phyloP scores from a whole-genome alignment of 768 basidiomycete species.

The Albatrellus ellisii region DNA sequence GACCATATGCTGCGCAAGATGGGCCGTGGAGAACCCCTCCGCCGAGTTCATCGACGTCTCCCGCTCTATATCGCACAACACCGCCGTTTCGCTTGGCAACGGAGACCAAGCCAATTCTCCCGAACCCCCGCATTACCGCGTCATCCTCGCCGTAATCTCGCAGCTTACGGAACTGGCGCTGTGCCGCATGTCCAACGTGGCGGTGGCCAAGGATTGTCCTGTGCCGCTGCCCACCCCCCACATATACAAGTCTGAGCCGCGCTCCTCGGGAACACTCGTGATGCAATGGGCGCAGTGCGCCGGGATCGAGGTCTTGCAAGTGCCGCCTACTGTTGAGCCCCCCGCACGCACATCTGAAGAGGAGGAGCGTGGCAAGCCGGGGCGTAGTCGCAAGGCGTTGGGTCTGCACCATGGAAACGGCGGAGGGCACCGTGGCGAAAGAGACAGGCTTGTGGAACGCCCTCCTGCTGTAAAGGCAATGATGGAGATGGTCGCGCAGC shows the following conservation, averaged over 20 bases:
- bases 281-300: conserved; percentile 55
- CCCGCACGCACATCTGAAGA: conserved; percentile 16
- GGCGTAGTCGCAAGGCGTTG: conserved; percentile 15
- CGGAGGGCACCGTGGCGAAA: conserved; percentile 8
- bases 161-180: conserved; percentile 22
- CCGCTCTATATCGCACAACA: conserved; percentile 3
- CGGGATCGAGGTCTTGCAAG: conserved; percentile 40
- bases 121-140: conserved; percentile 23
- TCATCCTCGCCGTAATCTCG: conserved; percentile 43
- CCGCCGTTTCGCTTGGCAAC: background rate
- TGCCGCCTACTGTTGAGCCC: conserved; percentile 26
- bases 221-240: conserved; percentile 56
- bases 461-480: conserved; percentile 69
- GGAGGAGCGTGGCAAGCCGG: conserved; percentile 14
- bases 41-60: conserved; percentile 15
- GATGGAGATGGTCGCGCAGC: conserved; percentile 67
- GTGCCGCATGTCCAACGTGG: conserved; percentile 4
- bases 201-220: conserved; percentile 25
- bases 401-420: conserved; percentile 2
- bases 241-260: conserved; percentile 46
- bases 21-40: conserved; percentile 50
- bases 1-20: conserved; percentile 71
- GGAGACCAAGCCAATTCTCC: background rate
- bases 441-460: conserved; percentile 46
- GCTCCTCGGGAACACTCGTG: conserved; percentile 51